Evolutionary conservation across 805 yeast species (phyloP).

Genomic region (Pichia nanzhaoensis): DNA sequence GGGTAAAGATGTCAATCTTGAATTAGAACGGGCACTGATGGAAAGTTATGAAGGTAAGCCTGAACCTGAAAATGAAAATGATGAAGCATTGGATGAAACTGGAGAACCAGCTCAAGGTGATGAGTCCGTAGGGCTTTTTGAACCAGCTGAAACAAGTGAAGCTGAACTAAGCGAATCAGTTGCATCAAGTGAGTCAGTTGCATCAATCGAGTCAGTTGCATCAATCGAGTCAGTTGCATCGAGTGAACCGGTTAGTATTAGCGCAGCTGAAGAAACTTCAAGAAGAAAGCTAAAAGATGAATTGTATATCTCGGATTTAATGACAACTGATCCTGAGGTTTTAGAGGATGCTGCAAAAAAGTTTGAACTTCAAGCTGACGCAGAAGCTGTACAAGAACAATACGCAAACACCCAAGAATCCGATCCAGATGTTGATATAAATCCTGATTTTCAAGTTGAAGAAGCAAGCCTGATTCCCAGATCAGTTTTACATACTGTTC

Average conservation of each 20-base stretch:
- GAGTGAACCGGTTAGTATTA: neutral
- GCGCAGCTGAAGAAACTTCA: neutral
- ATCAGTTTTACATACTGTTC: constrained; percentile 12
- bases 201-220: no score
- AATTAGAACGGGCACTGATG: constrained; percentile 9
- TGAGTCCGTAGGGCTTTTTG: neutral
- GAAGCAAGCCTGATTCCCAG: constrained; percentile 12
- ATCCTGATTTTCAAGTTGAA: constrained; percentile 8
- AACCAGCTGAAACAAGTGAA: no score
- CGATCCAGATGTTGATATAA: neutral
- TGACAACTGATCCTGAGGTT: constrained; percentile 10
- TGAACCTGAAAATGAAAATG: neutral
- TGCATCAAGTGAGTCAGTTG: neutral
- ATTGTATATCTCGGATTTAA: constrained; percentile 6
- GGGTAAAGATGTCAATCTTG: constrained; percentile 10
- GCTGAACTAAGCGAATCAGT: no score
- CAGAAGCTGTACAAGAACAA: neutral
- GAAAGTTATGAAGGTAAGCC: constrained; percentile 5
- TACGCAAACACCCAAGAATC: neutral
- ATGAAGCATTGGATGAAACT: no score
- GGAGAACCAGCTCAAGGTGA: neutral
- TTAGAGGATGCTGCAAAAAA: constrained; percentile 2
- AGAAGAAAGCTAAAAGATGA: neutral
- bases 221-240: neutral
- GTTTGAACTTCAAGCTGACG: neutral